These are phyloP conservation scores for Tetrapisispora taiwanensis DNA, from an alignment of 805 yeast genomes.

Conservation along the genomic window DNA sequence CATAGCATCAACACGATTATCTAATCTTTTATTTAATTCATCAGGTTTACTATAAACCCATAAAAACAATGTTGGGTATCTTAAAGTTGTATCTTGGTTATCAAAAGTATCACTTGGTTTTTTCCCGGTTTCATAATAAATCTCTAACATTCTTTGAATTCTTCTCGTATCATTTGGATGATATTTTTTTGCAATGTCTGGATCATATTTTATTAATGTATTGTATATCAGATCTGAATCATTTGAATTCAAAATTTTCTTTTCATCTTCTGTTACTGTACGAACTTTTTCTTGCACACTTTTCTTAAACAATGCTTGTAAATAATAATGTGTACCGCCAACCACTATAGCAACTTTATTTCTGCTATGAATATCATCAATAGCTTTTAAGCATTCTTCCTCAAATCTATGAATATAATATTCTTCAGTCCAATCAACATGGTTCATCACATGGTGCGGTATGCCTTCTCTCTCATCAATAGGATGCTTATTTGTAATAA, in stretches of 20 bases:
- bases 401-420: constrained; percentile 74
- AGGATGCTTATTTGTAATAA: constrained; percentile 91
- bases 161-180: constrained; percentile 87
- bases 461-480: constrained; percentile 61
- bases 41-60: constrained; percentile 73
- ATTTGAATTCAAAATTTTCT: constrained; percentile 41
- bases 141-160: constrained; percentile 70
- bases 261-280: constrained; percentile 26
- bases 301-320: constrained; percentile 69
- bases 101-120: constrained; percentile 63
- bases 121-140: constrained; percentile 55
- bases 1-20: constrained; percentile 78
- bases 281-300: constrained; percentile 22
- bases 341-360: constrained; percentile 79
- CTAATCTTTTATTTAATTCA: constrained; percentile 52
- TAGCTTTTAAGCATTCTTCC: constrained; percentile 51
- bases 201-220: constrained; percentile 48
- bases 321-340: constrained; percentile 94
- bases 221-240: constrained; percentile 30
- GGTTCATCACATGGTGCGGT: constrained; percentile 81
- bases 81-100: constrained; percentile 49
- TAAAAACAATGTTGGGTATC: constrained; percentile 54
- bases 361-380: constrained; percentile 52
- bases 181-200: constrained; percentile 63
- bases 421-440: constrained; percentile 69